Evolutionary conservation across 2,329 filamentous ascomycete species (phyloP).

Genomic region (Epicoccum sorghinum): DNA sequence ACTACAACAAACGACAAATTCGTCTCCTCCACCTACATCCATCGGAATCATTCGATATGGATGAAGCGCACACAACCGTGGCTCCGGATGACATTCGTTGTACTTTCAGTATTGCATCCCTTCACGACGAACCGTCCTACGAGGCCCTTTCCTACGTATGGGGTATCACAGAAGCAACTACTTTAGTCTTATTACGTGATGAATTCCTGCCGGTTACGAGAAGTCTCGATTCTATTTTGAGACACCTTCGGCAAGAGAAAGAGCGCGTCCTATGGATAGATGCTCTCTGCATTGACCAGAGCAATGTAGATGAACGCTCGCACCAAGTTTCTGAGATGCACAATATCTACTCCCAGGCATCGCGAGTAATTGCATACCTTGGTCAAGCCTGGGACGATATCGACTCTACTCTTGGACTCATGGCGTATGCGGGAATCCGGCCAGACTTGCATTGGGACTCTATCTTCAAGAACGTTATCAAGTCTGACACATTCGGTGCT

Average conservation of each 20-base stretch:
- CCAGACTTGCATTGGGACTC: neutral
- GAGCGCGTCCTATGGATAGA: conserved; percentile 22
- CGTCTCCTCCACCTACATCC: conserved; percentile 6
- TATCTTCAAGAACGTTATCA: neutral
- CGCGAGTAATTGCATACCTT: neutral
- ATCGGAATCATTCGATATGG: neutral
- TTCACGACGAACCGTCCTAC: neutral
- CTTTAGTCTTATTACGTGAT: conserved; percentile 8
- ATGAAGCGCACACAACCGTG: neutral
- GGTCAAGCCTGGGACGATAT: neutral
- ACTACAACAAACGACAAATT: neutral
- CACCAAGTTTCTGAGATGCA: conserved; percentile 28
- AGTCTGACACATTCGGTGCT: neutral
- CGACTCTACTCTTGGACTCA: neutral
- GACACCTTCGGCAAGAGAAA: conserved; percentile 12
- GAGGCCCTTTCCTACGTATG: conserved; percentile 25
- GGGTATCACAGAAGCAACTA: conserved; percentile 9
- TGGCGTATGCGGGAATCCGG: neutral
- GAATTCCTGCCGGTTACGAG: conserved; percentile 10
- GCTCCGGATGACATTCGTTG: neutral
- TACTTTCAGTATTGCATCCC: conserved; percentile 1
- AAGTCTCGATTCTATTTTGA: conserved; percentile 22
- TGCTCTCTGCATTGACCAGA: conserved; percentile 30
- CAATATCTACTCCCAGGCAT: conserved; percentile 17
- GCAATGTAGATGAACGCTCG: conserved; percentile 17